Evolutionary conservation across 345 rosid genomes (phyloP).

Genomic region (Eucalyptus sp.): DNA sequence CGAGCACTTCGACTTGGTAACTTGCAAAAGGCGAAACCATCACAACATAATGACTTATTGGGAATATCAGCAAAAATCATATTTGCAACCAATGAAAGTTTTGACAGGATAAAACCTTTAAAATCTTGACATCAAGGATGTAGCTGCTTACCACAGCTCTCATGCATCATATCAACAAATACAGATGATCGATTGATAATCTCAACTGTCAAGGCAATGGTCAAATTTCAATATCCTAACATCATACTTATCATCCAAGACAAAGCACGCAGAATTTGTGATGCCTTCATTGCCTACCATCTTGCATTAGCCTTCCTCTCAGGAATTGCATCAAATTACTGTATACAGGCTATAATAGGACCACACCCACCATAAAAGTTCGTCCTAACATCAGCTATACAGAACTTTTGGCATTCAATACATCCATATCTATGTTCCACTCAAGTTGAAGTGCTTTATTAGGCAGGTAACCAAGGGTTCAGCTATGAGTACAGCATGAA

Average conservation of each 20-base stretch:
- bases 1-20: constrained; percentile 85
- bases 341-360: neutral
- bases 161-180: neutral
- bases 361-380: neutral
- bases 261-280: neutral
- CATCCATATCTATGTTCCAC: neutral
- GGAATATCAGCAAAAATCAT: neutral
- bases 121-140: neutral
- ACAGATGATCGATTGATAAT: neutral
- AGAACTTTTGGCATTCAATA: neutral
- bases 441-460: neutral
- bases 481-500: neutral
- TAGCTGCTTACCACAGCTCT: neutral
- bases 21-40: constrained; percentile 13
- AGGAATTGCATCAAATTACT: neutral
- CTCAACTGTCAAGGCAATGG: neutral
- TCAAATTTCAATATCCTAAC: neutral
- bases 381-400: neutral
- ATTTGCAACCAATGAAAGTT: neutral
- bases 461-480: neutral
- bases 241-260: neutral
- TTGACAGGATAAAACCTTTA: neutral
- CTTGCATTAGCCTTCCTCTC: neutral
- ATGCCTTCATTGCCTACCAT: neutral
- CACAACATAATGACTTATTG: neutral